Evolutionary conservation across 805 yeast species (phyloP), one percentile per base, ranked within the genome.

Genomic region (Nakazawaea anatomiae): DNA sequence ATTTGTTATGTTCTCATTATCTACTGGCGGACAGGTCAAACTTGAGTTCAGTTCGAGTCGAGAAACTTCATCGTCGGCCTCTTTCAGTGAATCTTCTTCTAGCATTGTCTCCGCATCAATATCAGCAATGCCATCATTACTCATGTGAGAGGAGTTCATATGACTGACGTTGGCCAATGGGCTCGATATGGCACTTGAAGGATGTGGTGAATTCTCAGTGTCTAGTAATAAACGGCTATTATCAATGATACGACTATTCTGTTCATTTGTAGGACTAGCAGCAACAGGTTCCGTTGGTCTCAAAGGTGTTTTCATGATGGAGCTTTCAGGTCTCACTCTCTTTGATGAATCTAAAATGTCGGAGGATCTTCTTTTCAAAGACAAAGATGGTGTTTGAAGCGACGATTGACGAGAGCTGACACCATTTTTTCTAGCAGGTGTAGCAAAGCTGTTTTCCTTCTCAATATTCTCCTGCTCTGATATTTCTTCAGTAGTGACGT

Each of bases 101-200:
- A 44, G 18, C 38, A 44, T 38, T 6, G 39, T 43, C 9, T 38
- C 44, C 4, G 43, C 47, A 32, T 50, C 46, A 39, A 42, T 42
- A n/a, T 39, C 11, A 10, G 34, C 44, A 5, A 40, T 29, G 31
- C 42, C 55, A 11, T 53, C 59, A 46, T 44, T 42, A 27, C 12
- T 18, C 14, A 42, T 36, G 2, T 32, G 39, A 39, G 43, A 29
- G 5, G 44, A 31, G 30, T 47, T 47, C 14, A 47, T 34, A 38
- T 59, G 61, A 48, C 67, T 63, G 25, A 64, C 61, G 44, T 63
- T 62, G 1, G 67, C 68, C 44, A 65, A 53, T 1, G 69, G 69
- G 43, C 67, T 63, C 34, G 63, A 59, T 18, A 50, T 32, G 8
- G 35, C 46, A 31, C 46, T 42, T 5, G 48, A 42, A 18, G 39